Percentiles rank a stretch among this genome's conserved stretches.
These are phyloP conservation scores for Tillandsia leiboldiana DNA, from an alignment of 176 grass and related monocot species.

Conservation along the genomic window DNA sequence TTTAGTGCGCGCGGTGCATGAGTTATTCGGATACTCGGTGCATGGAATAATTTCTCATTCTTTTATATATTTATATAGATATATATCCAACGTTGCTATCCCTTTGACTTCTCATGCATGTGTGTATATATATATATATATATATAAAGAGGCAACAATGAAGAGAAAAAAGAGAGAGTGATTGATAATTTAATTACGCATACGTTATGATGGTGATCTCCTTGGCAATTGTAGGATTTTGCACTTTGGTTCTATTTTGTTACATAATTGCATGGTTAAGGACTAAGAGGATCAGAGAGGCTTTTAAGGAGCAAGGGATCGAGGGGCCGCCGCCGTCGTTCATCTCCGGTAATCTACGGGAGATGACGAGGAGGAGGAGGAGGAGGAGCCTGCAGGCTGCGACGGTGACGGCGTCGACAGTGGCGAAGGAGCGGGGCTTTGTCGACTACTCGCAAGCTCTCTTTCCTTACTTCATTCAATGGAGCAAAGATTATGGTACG, in stretches of 20 bases:
- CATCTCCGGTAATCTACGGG: constrained; percentile 54
- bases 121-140: too few species aligned
- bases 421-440: constrained; percentile 19
- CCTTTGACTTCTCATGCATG: too few species aligned
- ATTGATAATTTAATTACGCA: constrained; percentile 12
- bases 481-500: constrained; percentile 91
- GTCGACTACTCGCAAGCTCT: constrained; percentile 60
- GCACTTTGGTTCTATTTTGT: constrained; percentile 24
- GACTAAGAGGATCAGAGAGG: constrained; percentile 27
- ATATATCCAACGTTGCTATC: too few species aligned
- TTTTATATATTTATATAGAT: too few species aligned
- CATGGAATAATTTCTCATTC: too few species aligned
- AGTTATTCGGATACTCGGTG: too few species aligned
- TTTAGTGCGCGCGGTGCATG: too few species aligned
- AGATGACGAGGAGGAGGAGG: constrained; percentile 68
- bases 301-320: constrained; percentile 55
- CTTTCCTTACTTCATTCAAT: constrained; percentile 85
- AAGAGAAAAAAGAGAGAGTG: neutral
- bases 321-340: constrained; percentile 51
- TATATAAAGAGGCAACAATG: neutral
- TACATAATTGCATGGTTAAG: constrained; percentile 34
- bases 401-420: neutral
- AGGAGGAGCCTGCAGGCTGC: constrained; percentile 24
- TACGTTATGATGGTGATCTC: constrained; percentile 14
- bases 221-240: constrained; percentile 15